These are phyloP conservation scores for Saccharomycopsis javanensis DNA, from an alignment of 805 yeast genomes.

Conservation along the genomic window DNA sequence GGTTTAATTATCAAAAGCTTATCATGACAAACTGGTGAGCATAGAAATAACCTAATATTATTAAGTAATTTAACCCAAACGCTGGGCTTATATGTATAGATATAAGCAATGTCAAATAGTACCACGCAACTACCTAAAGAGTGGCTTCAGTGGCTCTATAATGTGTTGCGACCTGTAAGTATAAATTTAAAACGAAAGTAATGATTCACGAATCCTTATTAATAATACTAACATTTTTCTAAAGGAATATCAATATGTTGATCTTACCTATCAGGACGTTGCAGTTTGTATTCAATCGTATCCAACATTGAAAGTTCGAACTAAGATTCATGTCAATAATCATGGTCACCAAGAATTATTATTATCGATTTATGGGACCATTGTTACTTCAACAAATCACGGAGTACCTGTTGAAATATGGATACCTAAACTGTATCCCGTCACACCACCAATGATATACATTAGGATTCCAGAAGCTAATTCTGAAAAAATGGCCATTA, in stretches of 20 bases:
- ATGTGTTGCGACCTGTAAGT: constrained; percentile 41
- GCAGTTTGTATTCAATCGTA: constrained; percentile 42
- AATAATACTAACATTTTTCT: neutral
- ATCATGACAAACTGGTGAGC: neutral
- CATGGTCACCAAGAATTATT: constrained; percentile 51
- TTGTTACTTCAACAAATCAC: constrained; percentile 28
- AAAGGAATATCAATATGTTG: constrained; percentile 48
- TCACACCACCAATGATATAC: constrained; percentile 54
- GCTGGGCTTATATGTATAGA: neutral
- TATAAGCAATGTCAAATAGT: neutral
- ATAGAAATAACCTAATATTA: too few relatives aligned
- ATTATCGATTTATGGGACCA: constrained; percentile 53
- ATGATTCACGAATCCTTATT: neutral
- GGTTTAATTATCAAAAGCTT: neutral
- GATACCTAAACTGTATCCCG: constrained; percentile 69
- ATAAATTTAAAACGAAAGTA: constrained; percentile 7
- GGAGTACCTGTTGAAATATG: constrained; percentile 60
- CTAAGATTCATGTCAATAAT: constrained; percentile 50
- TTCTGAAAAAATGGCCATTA: constrained; percentile 33
- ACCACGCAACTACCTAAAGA: constrained; percentile 28
- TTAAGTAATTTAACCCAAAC: too few relatives aligned
- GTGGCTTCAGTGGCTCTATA: constrained; percentile 48
- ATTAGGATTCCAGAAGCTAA: constrained; percentile 38
- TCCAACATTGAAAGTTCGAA: constrained; percentile 53
- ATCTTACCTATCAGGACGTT: constrained; percentile 52